phyloP scores from a whole-genome alignment of 2,329 filamentous ascomycete species.

The Cordyceps cicadae region DNA sequence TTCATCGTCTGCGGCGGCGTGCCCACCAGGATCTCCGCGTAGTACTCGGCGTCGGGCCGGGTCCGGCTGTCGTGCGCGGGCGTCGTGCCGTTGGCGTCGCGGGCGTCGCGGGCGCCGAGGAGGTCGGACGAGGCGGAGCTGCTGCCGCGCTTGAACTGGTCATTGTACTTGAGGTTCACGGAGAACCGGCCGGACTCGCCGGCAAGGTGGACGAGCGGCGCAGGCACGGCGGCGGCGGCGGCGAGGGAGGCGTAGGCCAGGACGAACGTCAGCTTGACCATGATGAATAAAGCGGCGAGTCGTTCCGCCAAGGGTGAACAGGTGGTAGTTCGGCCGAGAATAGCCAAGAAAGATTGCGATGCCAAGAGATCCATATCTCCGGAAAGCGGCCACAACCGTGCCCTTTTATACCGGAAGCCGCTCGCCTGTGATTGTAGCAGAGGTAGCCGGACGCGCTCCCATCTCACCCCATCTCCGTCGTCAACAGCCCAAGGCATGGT shows the following conservation, averaged over 20 bases:
- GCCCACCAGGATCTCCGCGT: slow-evolving; percentile 18
- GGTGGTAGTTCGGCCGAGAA: not conserved
- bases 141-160: not conserved
- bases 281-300: not conserved
- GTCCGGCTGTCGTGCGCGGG: not conserved
- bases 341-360: not conserved
- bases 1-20: slow-evolving; percentile 28
- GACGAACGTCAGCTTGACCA: not conserved
- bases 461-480: not conserved
- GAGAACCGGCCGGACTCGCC: not conserved
- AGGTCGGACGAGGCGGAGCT: too few species aligned
- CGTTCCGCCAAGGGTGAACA: not conserved
- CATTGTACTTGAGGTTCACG: slow-evolving; percentile 9
- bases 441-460: too few species aligned
- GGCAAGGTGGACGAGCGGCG: not conserved
- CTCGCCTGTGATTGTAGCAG: too few species aligned
- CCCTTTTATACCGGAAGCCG: not conserved
- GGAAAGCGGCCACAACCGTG: not conserved
- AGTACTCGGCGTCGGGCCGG: slow-evolving; percentile 9
- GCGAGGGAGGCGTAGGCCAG: not conserved
- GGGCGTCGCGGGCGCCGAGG: not conserved
- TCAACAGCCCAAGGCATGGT: not conserved
- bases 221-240: not conserved
- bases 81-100: not conserved
- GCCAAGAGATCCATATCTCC: not conserved